Conservation (phyloP, 306 rosid species). For the Prunus persica region Prunus_persica_NCBIv2 NC_034010.1:29330001-29330500, state of each 20-base stretch:
- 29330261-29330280: background rate
- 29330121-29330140: background rate
- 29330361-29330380: background rate
- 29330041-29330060: slow-evolving; percentile 3
- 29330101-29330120: background rate
- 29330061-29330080: background rate
- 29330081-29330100: background rate
- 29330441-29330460: background rate
- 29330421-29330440: background rate
- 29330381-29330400: background rate
- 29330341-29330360: background rate
- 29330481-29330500: background rate
- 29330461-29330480: background rate
- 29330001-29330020: slow-evolving; percentile 74
- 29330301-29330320: background rate
- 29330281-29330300: background rate
- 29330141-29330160: background rate
- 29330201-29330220: background rate
- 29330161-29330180: background rate
- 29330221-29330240: background rate
- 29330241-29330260: background rate
- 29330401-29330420: background rate
- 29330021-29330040: slow-evolving; percentile 75
- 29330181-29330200: background rate
- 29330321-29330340: background rate